Conservation (phyloP, 2,329 filamentous ascomycete species). For the Emmonsia crescens region DNA sequence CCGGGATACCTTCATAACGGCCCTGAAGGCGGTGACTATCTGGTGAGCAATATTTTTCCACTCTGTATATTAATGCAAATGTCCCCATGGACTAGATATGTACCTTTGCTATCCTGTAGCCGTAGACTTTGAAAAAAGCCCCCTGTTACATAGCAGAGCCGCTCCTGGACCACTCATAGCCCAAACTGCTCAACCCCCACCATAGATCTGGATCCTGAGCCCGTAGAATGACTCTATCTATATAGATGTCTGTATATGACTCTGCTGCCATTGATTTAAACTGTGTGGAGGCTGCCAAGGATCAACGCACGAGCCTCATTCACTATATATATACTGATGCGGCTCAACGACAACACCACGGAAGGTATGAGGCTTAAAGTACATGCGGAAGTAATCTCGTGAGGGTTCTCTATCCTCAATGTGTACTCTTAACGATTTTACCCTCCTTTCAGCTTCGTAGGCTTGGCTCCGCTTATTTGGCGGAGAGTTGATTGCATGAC, state of each 20-base stretch:
- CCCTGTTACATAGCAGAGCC: background rate
- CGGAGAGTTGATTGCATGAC: background rate
- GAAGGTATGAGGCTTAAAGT: background rate
- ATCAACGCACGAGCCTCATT: too few relatives aligned
- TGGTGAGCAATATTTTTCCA: background rate
- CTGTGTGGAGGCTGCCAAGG: background rate
- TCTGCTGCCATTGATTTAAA: background rate
- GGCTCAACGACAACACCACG: background rate
- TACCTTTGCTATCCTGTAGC: too few relatives aligned
- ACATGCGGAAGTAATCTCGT: background rate
- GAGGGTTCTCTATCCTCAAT: background rate
- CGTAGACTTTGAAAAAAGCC: too few relatives aligned
- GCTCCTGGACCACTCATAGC: background rate
- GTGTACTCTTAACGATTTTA: background rate
- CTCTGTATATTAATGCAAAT: background rate
- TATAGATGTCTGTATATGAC: too few relatives aligned
- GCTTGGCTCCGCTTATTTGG: background rate
- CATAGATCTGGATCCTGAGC: background rate
- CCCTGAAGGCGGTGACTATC: background rate
- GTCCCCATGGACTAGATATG: background rate
- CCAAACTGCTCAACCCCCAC: too few relatives aligned
- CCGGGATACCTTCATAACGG: background rate
- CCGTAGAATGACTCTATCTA: background rate
- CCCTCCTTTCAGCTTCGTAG: background rate
- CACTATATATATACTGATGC: too few relatives aligned